A percentile compares a stretch with the other conserved stretches of the same genome.
phyloP scores from a whole-genome alignment of 345 rosid species.

The Excoecaria agallocha region DNA sequence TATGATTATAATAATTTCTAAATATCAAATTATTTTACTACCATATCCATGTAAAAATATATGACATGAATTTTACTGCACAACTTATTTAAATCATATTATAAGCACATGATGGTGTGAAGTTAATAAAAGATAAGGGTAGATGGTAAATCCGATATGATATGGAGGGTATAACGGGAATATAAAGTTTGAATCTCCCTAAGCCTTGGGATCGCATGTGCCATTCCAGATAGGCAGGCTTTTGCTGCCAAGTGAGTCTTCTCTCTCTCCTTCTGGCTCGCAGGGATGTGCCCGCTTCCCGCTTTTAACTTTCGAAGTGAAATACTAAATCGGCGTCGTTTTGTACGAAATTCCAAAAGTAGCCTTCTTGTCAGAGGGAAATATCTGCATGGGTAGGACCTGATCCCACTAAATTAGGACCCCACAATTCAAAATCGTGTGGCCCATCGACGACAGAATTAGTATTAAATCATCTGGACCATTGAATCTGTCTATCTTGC shows the following conservation, averaged over 20 bases:
- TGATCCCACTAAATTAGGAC: slow-evolving; percentile 16
- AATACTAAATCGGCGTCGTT: slow-evolving; percentile 14
- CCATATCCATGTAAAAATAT: too few relatives aligned
- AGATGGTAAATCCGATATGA: background rate
- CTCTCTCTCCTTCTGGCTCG: slow-evolving; percentile 12
- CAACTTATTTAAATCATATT: too few relatives aligned
- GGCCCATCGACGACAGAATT: slow-evolving; percentile 6
- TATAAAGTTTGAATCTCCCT: background rate
- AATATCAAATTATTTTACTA: too few relatives aligned
- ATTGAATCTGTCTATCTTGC: slow-evolving; percentile 1
- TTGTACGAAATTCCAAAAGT: background rate
- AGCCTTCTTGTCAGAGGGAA: background rate
- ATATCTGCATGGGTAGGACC: background rate
- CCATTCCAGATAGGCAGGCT: slow-evolving; percentile 46
- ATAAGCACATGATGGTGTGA: too few relatives aligned
- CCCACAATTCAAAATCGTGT: background rate
- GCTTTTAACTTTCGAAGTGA: slow-evolving; percentile 22
- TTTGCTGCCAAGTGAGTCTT: slow-evolving; percentile 27
- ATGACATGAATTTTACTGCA: too few relatives aligned
- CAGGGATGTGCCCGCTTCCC: slow-evolving; percentile 37
- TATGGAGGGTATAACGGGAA: background rate
- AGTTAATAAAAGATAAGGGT: background rate
- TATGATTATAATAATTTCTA: too few relatives aligned
- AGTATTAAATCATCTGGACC: slow-evolving; percentile 14
- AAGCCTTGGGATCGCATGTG: slow-evolving; percentile 28